Base-by-base conservation (phyloP, 139 green algal genomes). In the Chlorella sp. region DNA sequence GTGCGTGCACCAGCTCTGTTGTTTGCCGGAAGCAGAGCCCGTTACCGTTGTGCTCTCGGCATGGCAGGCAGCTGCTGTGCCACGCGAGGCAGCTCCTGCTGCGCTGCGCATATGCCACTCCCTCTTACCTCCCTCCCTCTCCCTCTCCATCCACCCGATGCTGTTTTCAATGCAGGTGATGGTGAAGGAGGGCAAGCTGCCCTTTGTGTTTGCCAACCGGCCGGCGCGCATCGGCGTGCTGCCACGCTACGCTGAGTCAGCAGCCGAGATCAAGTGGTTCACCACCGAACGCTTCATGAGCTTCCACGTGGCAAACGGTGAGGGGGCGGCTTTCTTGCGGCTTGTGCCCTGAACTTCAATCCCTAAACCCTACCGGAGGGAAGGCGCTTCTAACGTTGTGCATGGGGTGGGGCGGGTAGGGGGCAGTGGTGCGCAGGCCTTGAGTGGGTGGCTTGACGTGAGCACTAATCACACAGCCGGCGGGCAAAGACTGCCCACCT, bases 111-210 rank as follows among this genome's bases (percentile, higher is more conserved):
- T 4, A 71, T 14, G 7, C 22, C 64, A 71, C 21, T 28, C 64
- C 60, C 60, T 68, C 60, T 18, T 22, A 12, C 21, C 68, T 32
- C 21, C n/a, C 69, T 77, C 69, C 69, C 30, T 34, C 69, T 11
- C 14, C 69, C 32, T 3, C 69, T 77, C 69, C 30, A 3, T 16
- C 69, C 30, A 16, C 68, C n/a, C n/a, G n/a, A n/a, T n/a, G n/a
- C n/a, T n/a, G n/a, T n/a, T n/a, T n/a, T n/a, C n/a, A n/a, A n/a
- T 88, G 39, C 94, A 97, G 95, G 81, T 77, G 15, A 96, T 96
- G 93, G 90, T 97, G 0, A 95, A 95, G 89, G 78, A 94, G 48
- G 89, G 86, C 40, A 88, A 88, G 40, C 32, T 97, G 87, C 95
- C 95, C 0, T 95, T 96, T 78, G 85, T 91, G 30, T 94, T 94